A percentile compares a stretch with the other conserved stretches of the same genome.
These are phyloP conservation scores for Wilcoxina mikolae DNA, from an alignment of 495 filamentous ascomycete species.

Conservation along the genomic window DNA sequence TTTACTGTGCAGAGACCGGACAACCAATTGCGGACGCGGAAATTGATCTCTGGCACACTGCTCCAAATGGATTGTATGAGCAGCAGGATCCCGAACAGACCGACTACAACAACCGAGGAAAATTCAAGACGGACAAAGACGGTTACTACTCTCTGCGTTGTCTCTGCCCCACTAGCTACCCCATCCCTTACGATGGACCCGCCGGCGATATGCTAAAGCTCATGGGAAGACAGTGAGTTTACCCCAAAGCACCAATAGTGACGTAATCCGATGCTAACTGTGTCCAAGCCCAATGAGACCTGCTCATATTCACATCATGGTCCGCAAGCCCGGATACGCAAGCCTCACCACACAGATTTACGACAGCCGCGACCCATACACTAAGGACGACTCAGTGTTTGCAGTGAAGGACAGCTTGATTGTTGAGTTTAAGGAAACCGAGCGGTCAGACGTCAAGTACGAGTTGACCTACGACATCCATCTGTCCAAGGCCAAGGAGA, in stretches of 20 bases:
- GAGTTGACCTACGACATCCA: constrained; percentile 53
- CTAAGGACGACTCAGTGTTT: constrained; percentile 55
- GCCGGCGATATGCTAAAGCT: constrained; percentile 34
- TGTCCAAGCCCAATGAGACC: constrained; percentile 71
- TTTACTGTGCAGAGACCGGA: constrained; percentile 42
- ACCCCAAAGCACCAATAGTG: background rate
- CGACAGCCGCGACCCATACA: constrained; percentile 47
- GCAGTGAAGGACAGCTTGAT: constrained; percentile 62
- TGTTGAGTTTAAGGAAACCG: constrained; percentile 46
- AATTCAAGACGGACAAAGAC: constrained; percentile 49
- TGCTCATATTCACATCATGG: constrained; percentile 74
- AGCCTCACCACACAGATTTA: constrained; percentile 61
- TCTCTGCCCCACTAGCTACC: constrained; percentile 56
- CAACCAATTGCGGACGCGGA: constrained; percentile 45
- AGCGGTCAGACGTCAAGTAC: constrained; percentile 49
- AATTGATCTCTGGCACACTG: constrained; percentile 66
- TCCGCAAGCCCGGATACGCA: constrained; percentile 35
- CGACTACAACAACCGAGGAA: constrained; percentile 60
- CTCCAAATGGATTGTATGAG: constrained; percentile 66
- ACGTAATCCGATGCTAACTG: constrained; percentile 28
- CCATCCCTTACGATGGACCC: constrained; percentile 52
- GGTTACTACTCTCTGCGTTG: constrained; percentile 55
- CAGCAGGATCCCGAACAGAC: constrained; percentile 58
- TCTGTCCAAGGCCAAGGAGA: constrained; percentile 18
- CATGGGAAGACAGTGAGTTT: constrained; percentile 3